Evolutionary conservation across 306 rosid genomes (phyloP).

Genomic region (Cucurbita moschata): DNA sequence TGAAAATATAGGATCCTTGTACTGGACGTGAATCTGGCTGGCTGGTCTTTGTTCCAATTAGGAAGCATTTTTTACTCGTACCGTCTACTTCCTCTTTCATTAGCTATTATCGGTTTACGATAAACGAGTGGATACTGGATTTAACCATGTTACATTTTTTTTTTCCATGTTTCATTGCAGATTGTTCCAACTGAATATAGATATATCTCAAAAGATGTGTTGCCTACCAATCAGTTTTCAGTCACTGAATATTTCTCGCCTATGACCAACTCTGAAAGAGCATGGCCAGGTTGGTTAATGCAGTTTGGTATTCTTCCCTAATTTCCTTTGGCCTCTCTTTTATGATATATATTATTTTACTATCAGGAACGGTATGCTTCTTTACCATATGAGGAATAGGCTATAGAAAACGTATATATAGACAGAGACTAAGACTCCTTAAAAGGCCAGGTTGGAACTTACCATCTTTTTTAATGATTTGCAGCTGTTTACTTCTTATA

Average conservation of each 20-base stretch:
- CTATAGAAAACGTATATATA: neutral
- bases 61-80: neutral
- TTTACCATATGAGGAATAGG: neutral
- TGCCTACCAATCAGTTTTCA: slow-evolving; percentile 93
- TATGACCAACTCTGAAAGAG: slow-evolving; percentile 53
- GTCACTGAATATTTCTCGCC: slow-evolving; percentile 93
- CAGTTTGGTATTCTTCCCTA: neutral
- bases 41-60: neutral
- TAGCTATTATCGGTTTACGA: neutral
- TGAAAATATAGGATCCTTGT: neutral
- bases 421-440: neutral
- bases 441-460: slow-evolving; percentile 6
- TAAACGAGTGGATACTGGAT: neutral
- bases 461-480: slow-evolving; percentile 9
- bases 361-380: neutral
- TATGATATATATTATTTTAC: neutral
- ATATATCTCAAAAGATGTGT: slow-evolving; percentile 72
- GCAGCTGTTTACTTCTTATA: slow-evolving; percentile 97
- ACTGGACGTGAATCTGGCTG: neutral
- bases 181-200: slow-evolving; percentile 89
- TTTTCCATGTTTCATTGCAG: slow-evolving; percentile 33
- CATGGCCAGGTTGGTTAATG: slow-evolving; percentile 78
- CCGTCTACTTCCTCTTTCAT: neutral
- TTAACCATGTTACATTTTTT: neutral
- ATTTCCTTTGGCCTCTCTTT: neutral